phyloP scores from a whole-genome alignment of 306 rosid species.

The Cucumis melo region DNA sequence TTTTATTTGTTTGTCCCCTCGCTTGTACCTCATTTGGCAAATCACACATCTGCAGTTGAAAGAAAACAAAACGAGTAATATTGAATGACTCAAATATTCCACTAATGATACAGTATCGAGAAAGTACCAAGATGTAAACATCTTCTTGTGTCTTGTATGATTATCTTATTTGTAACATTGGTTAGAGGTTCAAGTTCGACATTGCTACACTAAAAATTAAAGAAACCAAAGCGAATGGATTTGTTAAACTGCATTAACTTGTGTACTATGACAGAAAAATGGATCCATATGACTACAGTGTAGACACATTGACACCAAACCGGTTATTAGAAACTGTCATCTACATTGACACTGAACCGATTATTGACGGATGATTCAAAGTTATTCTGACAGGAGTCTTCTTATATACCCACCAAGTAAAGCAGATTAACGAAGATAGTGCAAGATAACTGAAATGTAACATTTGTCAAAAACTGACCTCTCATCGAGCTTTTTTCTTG shows the following conservation, averaged over 20 bases:
- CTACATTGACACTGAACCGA: neutral
- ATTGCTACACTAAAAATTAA: neutral
- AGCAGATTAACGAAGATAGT: neutral
- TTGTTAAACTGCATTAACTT: neutral
- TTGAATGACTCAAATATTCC: neutral
- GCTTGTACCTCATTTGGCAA: constrained; percentile 82
- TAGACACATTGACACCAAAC: neutral
- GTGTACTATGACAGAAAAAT: neutral
- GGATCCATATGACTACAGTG: neutral
- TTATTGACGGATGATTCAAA: neutral
- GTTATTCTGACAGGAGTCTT: neutral
- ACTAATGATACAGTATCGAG: neutral
- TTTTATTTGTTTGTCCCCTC: constrained; percentile 71
- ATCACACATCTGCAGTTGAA: constrained; percentile 51
- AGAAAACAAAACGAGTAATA: neutral
- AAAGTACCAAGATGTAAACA: neutral
- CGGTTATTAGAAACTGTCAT: neutral
- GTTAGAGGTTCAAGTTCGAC: neutral
- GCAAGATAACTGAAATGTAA: neutral
- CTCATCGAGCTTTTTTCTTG: constrained; percentile 49
- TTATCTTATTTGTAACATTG: neutral
- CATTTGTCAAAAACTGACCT: constrained; percentile 25
- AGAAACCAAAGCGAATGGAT: neutral
- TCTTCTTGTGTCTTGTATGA: neutral
- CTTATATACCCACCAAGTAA: neutral